These are phyloP conservation scores for Populus euphratica DNA, from an alignment of 345 rosid genomes.

Conservation along the genomic window DNA sequence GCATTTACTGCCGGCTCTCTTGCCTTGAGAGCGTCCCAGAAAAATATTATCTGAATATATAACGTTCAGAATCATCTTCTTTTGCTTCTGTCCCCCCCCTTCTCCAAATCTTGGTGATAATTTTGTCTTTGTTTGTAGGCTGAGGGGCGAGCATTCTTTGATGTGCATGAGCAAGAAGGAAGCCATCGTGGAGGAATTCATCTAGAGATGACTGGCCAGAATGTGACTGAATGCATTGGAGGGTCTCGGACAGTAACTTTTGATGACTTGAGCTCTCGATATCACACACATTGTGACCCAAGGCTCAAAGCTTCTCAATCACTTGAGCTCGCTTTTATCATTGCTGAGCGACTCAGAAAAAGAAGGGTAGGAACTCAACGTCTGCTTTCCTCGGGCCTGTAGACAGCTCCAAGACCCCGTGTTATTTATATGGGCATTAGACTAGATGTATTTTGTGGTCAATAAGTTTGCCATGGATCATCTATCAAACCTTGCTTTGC, in stretches of 20 bases:
- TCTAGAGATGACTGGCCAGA: slow-evolving; percentile 30
- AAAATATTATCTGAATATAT: not conserved
- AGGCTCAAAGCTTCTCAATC: slow-evolving; percentile 34
- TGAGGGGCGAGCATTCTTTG: slow-evolving; percentile 30
- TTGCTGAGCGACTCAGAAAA: slow-evolving; percentile 24
- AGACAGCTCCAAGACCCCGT: not conserved
- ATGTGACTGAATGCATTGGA: slow-evolving; percentile 32
- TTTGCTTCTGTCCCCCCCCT: not conserved
- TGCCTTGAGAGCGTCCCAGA: not conserved
- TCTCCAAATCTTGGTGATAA: not conserved
- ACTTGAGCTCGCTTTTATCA: slow-evolving; percentile 26
- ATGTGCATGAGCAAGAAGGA: slow-evolving; percentile 31
- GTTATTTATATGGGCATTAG: not conserved
- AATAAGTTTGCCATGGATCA: slow-evolving; percentile 11
- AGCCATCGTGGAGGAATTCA: slow-evolving; percentile 33
- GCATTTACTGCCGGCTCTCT: not conserved
- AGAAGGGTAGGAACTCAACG: slow-evolving; percentile 19
- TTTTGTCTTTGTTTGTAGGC: slow-evolving; percentile 12
- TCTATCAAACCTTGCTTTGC: not conserved
- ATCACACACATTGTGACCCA: slow-evolving; percentile 31
- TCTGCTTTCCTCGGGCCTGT: slow-evolving; percentile 1
- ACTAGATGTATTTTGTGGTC: slow-evolving; percentile 9
- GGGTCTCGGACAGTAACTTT: slow-evolving; percentile 25
- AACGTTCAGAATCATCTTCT: not conserved
- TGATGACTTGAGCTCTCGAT: slow-evolving; percentile 28